A percentile compares a stretch with the other conserved stretches of the same genome.
These are phyloP conservation scores for Coleophoma eucalyptorum DNA, from an alignment of 2,329 filamentous ascomycete species.

Conservation along the genomic window DNA sequence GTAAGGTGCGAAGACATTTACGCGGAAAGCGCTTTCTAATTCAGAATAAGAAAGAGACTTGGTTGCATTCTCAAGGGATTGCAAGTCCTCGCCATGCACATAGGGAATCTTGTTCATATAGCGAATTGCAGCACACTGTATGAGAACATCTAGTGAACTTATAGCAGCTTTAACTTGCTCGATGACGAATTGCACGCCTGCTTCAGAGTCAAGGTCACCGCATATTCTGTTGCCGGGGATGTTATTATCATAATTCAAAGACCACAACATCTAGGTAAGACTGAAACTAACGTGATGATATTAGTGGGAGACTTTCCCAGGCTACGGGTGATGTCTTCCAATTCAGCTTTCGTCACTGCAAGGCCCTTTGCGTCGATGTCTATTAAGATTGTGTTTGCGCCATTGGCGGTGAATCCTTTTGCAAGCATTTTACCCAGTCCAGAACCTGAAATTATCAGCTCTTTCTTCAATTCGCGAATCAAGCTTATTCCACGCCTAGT, in stretches of 20 bases:
- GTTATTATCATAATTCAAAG: too few relatives aligned
- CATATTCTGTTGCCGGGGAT: too few relatives aligned
- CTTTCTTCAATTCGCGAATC: too few relatives aligned
- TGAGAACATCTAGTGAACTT: neutral
- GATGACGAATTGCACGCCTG: neutral
- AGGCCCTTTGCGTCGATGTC: conserved; percentile 12
- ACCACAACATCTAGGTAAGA: neutral
- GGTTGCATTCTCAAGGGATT: neutral
- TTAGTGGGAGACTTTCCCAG: neutral
- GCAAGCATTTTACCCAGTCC: conserved; percentile 18
- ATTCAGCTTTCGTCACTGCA: conserved; percentile 1
- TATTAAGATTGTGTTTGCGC: conserved; percentile 12
- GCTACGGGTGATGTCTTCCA: conserved; percentile 1
- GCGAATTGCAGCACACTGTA: neutral
- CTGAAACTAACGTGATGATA: neutral
- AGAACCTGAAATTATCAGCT: neutral
- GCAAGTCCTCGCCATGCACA: neutral
- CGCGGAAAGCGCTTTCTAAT: neutral
- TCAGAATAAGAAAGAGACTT: neutral
- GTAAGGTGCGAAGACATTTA: neutral
- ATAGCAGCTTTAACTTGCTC: neutral
- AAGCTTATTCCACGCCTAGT: neutral
- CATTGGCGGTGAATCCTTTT: conserved; percentile 13
- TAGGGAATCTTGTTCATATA: neutral
- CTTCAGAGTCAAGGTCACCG: neutral